Evolutionary conservation across 1,284 basidiomycete species (phyloP), one percentile per base, ranked within the genome.

Genomic region (Apiotrichum domesticum): DNA sequence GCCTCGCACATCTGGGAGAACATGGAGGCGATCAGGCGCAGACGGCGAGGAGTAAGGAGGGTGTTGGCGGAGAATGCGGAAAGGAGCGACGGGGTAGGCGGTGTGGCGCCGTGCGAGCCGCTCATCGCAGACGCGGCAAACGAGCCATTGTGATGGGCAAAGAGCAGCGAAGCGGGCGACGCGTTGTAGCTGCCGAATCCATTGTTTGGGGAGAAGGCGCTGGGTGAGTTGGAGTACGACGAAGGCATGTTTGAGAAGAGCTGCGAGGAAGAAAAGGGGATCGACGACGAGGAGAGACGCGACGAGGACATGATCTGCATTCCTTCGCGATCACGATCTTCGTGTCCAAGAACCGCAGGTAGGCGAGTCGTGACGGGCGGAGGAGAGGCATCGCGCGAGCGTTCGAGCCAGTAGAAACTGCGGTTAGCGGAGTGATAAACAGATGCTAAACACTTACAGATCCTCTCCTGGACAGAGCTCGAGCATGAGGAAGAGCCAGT

Each of bases 1-100:
- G 95, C 93, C 62, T 95, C 89, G 74, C 96, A 98, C 91, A 98
- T 98, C 79, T 98, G 82, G 80, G 85, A 81, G 77, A 98, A 98
- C 96, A 98, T 98, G 70, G 88, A 86, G 8, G 92, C 86, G 67
- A 98, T 91, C 64, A 98, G 84, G 32, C 88, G 86, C 42, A 98
- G 83, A 61, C 95, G 87, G 41, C 86, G 87, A 54, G 85, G 84
- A 14, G 90, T 90, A 46, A 98, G 85, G 44, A 98, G 81, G 63
- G 88, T 85, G 50, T 85, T 81, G 11, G 90, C 87, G 58, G 88
- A 85, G 63, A 92, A 83, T 33, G 87, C 87, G n/a, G 90, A 89
- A 46, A 98, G 85, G 50, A 98, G 82, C 52, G 88, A 88, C 3
- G 95, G 95, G 1, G 94, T 96, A 1, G 93, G 93, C 33, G 95